Evolutionary conservation across 2,329 filamentous ascomycete species (phyloP).

Genomic region (Fusarium floridanum): DNA sequence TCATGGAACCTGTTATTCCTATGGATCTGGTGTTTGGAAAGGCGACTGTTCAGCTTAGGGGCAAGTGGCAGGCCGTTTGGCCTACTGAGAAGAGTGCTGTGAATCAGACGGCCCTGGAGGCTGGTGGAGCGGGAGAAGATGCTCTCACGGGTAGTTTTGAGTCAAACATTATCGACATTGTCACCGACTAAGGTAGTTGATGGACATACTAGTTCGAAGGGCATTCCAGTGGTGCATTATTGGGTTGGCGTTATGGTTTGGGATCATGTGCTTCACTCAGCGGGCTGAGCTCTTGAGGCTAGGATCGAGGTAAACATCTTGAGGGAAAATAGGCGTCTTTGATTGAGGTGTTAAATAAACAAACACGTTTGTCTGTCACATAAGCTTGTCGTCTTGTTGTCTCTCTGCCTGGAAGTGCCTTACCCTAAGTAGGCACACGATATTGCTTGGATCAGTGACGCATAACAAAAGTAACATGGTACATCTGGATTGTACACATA

Average conservation of each 20-base stretch:
- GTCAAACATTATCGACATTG: conserved; percentile 38
- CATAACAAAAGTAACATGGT: background rate
- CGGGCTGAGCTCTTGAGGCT: background rate
- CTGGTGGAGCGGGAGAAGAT: conserved; percentile 32
- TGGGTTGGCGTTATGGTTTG: background rate
- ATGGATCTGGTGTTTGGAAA: conserved; percentile 50
- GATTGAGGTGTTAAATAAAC: background rate
- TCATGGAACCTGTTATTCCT: conserved; percentile 54
- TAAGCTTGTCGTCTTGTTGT: background rate
- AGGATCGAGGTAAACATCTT: background rate
- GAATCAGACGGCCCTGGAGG: conserved; percentile 32
- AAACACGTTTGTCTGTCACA: background rate
- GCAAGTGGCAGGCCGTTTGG: conserved; percentile 54
- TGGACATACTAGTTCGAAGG: background rate
- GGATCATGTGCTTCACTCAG: background rate
- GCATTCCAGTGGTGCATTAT: background rate
- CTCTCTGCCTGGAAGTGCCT: background rate
- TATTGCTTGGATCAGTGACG: background rate
- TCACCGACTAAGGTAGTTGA: conserved; percentile 11
- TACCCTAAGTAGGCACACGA: background rate
- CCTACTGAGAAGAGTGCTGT: conserved; percentile 41
- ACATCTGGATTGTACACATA: background rate
- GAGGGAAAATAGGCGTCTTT: background rate
- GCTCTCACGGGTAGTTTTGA: conserved; percentile 39
- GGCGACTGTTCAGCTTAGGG: conserved; percentile 52